Conservation (phyloP, 108 stramenopile species). For the Cylindrotheca closterium region DNA sequence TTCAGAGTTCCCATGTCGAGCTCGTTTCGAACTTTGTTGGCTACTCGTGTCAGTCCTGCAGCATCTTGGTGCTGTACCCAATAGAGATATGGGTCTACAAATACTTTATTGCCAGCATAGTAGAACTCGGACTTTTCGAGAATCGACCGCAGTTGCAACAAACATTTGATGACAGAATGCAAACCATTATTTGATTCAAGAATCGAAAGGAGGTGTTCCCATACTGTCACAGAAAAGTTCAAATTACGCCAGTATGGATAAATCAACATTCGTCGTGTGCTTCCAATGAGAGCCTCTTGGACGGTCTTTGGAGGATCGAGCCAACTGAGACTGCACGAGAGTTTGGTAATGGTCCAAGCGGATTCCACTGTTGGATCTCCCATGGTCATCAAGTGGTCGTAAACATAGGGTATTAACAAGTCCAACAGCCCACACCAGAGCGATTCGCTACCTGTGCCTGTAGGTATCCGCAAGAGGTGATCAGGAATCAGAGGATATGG, state of each 20-base stretch:
- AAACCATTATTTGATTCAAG: slow-evolving; percentile 34
- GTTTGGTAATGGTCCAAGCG: slow-evolving; percentile 85
- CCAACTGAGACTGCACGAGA: slow-evolving; percentile 75
- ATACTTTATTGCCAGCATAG: slow-evolving; percentile 89
- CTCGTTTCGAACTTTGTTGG: not conserved
- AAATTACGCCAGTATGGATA: slow-evolving; percentile 90
- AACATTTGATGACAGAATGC: slow-evolving; percentile 55
- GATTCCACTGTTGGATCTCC: slow-evolving; percentile 93
- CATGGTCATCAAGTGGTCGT: slow-evolving; percentile 88
- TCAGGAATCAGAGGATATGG: slow-evolving; percentile 50
- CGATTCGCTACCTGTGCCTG: not conserved
- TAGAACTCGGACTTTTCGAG: slow-evolving; percentile 88
- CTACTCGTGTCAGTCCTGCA: not conserved
- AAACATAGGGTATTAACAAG: slow-evolving; percentile 85
- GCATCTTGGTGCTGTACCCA: slow-evolving; percentile 60
- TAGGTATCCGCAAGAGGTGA: not conserved
- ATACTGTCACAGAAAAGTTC: slow-evolving; percentile 31
- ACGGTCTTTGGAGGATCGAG: not conserved
- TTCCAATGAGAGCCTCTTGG: slow-evolving; percentile 16
- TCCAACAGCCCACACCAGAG: slow-evolving; percentile 68
- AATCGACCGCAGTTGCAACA: slow-evolving; percentile 71
- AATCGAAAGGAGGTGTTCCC: slow-evolving; percentile 44
- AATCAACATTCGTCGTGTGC: slow-evolving; percentile 70
- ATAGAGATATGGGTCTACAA: slow-evolving; percentile 64
- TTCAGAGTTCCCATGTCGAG: not conserved